Evolutionary conservation across 1,139 yeast genomes (phyloP), one percentile per base, ranked within the genome.

Genomic region (Yamadazyma epiphylla): DNA sequence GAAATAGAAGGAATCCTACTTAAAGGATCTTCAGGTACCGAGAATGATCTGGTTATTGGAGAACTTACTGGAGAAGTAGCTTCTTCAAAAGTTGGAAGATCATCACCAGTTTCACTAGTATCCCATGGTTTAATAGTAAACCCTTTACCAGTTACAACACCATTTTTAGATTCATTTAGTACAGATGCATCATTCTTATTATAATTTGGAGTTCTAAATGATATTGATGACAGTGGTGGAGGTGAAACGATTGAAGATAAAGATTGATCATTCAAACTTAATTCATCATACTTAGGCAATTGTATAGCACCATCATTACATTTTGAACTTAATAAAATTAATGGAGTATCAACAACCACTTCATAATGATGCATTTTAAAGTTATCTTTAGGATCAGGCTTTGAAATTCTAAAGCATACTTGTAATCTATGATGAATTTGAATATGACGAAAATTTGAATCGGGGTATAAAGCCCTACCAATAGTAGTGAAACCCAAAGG

Each of bases 301-400:
- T 80, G 85, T 27, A 80, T 64, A 26, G 80, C 79, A 3, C 73
- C 88, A 10, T 70, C 74, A 27, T 68, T 71, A 60, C 96, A 87
- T 40, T 77, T 72, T 15, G 86, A 74, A 32, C 94, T 81, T 27
- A 86, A 66, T 31, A 88, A 63, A 19, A 73, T 69, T 31, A 88
- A 68, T 0, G 96, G 96, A 0, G 95, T 84, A 51, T 87, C 96
- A 26, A 88, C 83, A 30, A 87, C 80, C 27, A 88, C 95, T 47
- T 88, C 96, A 49, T 80, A 88, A 53, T 86, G 94, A 46, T 86
- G 89, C 60, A 83, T 62, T 43, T 74, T 77, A 28, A 61, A 64
- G 30, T 64, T 56, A 36, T 77, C 79, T 8, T 66, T 66, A 5
- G 77, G 73, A 37, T 76, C 80, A 0, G 71, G 72, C 45, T 79